Base-by-base conservation (phyloP, 1,139 yeast genomes). In the Zhuliangozyma parablackwelliae region DNA sequence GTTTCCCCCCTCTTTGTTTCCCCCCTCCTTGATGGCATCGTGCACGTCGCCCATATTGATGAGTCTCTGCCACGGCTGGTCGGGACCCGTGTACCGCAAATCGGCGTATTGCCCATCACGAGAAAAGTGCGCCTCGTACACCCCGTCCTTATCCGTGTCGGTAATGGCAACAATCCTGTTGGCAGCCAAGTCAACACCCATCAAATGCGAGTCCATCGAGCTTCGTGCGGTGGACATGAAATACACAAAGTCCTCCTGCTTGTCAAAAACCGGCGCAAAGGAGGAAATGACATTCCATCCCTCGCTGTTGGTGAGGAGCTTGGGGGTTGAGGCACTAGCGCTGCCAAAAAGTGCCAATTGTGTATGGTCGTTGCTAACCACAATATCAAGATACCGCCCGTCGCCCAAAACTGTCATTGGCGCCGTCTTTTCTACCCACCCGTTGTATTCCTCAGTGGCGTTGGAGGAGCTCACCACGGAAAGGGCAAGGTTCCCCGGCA, bases 291-390 rank as follows among this genome's bases (percentile, higher is more conserved):
- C 82, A 48, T 83, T 95, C 90, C 88, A 88, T 2, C 71, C 60
- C 10, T 83, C 81, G 1, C 68, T 50, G 0, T 48, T 32, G 0
- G 95, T 81, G 28, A 88, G 56, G 11, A 80, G 43, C 32, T 59
- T 65, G 8, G 45, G 40, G 2, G 29, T n/a, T 6, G 56, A 54
- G 5, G 85, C 83, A 7, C 57, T 56, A 1, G 59, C 37, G 1
- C 79, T 50, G 7, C 78, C 67, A 51, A 80, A 90, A 44, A 76
- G 73, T 1, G 82, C 95, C 32, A 92, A 58, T 50, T 87, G 95
- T 38, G 77, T 78, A 50, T 83, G 82, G 38, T 80, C 72, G 35
- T 55, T 40, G 25, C 72, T 72, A n/a, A 81, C 80, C 9, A 84
- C 66, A 5, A 80, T 72, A 53, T 92, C 97, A 37, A 92, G 65